These are phyloP conservation scores for Mortierella polycephala DNA, from an alignment of 371 early-diverging fungal genomes.

Conservation along the genomic window DNA sequence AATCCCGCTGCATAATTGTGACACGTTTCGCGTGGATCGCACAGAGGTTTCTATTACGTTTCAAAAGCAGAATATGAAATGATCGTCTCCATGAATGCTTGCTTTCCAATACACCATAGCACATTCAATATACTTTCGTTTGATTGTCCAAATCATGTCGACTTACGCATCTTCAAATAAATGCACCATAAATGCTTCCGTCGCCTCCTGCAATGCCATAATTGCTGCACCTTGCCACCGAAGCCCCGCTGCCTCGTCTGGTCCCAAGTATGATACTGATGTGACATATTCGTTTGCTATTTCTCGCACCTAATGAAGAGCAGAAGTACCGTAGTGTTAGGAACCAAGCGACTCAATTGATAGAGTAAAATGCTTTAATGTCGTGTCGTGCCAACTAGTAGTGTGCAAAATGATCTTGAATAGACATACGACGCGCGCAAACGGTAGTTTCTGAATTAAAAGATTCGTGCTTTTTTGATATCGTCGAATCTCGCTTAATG, in stretches of 20 bases:
- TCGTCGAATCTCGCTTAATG: constrained; percentile 75
- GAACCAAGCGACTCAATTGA: too few relatives aligned
- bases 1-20: constrained; percentile 92
- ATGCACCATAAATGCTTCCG: constrained; percentile 89
- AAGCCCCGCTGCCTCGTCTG: constrained; percentile 55
- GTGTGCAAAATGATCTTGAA: too few relatives aligned
- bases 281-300: constrained; percentile 63
- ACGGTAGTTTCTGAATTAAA: constrained; percentile 81
- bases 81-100: too few relatives aligned
- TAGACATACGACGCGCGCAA: constrained; percentile 74
- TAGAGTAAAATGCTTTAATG: too few relatives aligned
- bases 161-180: constrained; percentile 94
- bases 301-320: constrained; percentile 67
- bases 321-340: too few relatives aligned
- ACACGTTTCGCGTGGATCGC: constrained; percentile 96
- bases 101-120: not conserved
- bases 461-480: constrained; percentile 80
- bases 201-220: constrained; percentile 90
- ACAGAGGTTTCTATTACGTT: constrained; percentile 77
- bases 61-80: not conserved
- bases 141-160: not conserved
- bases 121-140: not conserved
- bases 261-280: constrained; percentile 51
- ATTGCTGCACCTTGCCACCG: constrained; percentile 89
- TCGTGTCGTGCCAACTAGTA: too few relatives aligned